phyloP scores from a whole-genome alignment of 768 basidiomycete species.

The Sistotremastrum suecicum region DNA sequence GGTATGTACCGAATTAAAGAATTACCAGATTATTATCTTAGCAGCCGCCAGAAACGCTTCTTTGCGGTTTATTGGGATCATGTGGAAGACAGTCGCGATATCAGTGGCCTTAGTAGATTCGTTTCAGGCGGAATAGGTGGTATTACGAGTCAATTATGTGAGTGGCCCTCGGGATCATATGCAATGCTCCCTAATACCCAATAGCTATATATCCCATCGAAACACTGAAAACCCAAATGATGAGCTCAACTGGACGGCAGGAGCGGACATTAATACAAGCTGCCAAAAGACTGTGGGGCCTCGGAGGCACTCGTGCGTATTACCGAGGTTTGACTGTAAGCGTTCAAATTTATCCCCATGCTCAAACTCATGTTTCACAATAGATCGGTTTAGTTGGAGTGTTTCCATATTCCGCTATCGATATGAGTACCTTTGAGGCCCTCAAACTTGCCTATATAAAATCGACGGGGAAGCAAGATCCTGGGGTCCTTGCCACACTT shows the following conservation, averaged over 20 bases:
- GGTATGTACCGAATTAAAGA: slow-evolving; percentile 29
- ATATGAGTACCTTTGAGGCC: slow-evolving; percentile 95
- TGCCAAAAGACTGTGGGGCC: slow-evolving; percentile 56
- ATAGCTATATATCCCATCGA: slow-evolving; percentile 93
- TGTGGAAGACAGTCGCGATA: slow-evolving; percentile 77
- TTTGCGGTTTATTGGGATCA: slow-evolving; percentile 87
- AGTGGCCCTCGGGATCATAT: slow-evolving; percentile 16
- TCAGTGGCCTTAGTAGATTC: slow-evolving; percentile 87
- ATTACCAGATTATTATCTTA: slow-evolving; percentile 1
- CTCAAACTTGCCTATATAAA: slow-evolving; percentile 82
- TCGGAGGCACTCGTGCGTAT: slow-evolving; percentile 72
- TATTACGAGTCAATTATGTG: slow-evolving; percentile 82
- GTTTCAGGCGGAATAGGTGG: slow-evolving; percentile 93
- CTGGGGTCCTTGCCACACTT: slow-evolving; percentile 73
- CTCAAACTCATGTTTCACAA: slow-evolving; percentile 6
- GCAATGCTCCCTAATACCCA: slow-evolving; percentile 6
- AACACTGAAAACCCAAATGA: slow-evolving; percentile 97
- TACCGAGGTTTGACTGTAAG: slow-evolving; percentile 84
- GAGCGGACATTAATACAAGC: slow-evolving; percentile 47
- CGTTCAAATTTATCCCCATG: slow-evolving; percentile 9
- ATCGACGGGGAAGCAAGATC: slow-evolving; percentile 81
- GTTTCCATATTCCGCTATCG: slow-evolving; percentile 93
- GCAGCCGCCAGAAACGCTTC: slow-evolving; percentile 61
- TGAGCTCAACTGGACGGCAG: slow-evolving; percentile 63
- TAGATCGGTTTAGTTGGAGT: slow-evolving; percentile 93